Base-by-base conservation (phyloP, 371 early-diverging fungal species). In the Lichtheimia ramosa region DNA sequence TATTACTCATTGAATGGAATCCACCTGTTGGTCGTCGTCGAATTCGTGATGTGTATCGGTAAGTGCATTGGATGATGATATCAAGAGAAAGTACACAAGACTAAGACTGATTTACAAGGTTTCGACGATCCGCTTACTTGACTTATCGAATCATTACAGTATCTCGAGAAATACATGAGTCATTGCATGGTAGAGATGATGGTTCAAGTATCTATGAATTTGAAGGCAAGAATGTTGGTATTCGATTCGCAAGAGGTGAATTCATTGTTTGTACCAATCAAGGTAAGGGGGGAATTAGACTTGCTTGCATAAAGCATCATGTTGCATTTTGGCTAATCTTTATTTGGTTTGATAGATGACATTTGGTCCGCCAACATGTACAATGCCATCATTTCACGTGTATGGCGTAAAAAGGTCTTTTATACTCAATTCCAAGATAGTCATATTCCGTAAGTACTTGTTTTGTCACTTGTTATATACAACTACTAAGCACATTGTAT, bases 171-270 rank as follows among this genome's bases (percentile, higher is more conserved):
- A 63, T 75, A 28, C 79, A 78, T 58, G 55, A 69, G 3, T 54
- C 64, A 20, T 46, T 75, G 25, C 62, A 56, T n/a, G 64, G 65
- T 14, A 48, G 51, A 14, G 63, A 63, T 8, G 27, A 42, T 15
- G 58, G 56, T 23, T 51, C 68, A 0, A 54, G 62, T 20, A 51
- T 66, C 25, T 75, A 75, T 53, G 79, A 78, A 52, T 75, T 73
- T 56, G 79, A 78, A 56, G 79, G 73, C 28, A 78, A 71, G 54
- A 78, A 78, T 52, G 59, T 78, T 5, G 79, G 79, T 13, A 75
- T 78, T 56, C 70, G 75, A 5, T 75, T 73, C 66, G 79, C 79
- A 21, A 53, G 79, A 39, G 79, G 79, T 20, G 73, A 75, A 58
- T 78, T 71, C 59, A 61, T 78, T 27, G 68, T 75, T 1, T 73